Evolutionary conservation across 768 basidiomycete species (phyloP).

Genomic region (Pleurotus djamor): DNA sequence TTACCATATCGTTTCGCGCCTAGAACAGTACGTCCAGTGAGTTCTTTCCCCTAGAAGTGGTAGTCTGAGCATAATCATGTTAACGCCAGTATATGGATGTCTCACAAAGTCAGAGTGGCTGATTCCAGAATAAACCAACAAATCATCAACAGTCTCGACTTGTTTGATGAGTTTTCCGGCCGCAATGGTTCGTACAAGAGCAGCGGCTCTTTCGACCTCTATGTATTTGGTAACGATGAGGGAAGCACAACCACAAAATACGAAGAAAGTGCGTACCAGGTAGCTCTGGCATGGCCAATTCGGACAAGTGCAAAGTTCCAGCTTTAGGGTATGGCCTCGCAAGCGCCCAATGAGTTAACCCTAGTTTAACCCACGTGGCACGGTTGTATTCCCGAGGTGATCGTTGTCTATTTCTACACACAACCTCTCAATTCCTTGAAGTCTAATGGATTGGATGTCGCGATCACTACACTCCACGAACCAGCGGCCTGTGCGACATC

Average conservation of each 20-base stretch:
- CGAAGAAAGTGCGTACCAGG: background rate
- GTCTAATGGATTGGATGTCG: too few species aligned
- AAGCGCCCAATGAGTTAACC: too few species aligned
- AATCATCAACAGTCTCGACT: conserved; percentile 60
- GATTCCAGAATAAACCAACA: conserved; percentile 59
- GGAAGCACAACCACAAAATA: background rate
- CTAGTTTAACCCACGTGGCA: too few species aligned
- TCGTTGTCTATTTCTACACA: too few species aligned
- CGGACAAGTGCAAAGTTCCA: background rate
- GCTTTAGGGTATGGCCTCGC: too few species aligned
- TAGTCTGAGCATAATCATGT: background rate
- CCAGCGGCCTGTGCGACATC: too few species aligned
- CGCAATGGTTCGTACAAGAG: conserved; percentile 50
- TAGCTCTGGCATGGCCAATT: background rate
- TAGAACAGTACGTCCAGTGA: conserved; percentile 45
- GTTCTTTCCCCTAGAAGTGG: conserved; percentile 44
- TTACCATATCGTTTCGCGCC: conserved; percentile 55
- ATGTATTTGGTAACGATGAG: background rate
- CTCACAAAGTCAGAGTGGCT: conserved; percentile 63
- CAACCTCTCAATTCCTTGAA: too few species aligned
- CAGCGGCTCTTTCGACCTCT: conserved; percentile 74
- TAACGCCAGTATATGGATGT: background rate
- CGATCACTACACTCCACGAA: too few species aligned
- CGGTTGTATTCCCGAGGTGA: too few species aligned
- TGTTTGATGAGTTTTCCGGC: conserved; percentile 48